phyloP scores from a whole-genome alignment of 2,329 filamentous ascomycete species.

The Clarireedia hainanense region DNA sequence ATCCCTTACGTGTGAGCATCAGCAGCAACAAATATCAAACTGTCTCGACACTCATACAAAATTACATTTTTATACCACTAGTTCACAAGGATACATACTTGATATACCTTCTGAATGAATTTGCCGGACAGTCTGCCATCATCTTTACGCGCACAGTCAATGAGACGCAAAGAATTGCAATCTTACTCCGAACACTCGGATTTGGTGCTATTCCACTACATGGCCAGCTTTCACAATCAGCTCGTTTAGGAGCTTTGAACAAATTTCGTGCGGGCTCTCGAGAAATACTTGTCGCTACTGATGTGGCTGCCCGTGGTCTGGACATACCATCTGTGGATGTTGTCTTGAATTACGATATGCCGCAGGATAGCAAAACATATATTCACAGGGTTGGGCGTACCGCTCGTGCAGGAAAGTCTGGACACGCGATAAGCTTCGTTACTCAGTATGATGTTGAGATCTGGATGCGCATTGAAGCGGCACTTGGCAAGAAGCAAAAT shows the following conservation, averaged over 20 bases:
- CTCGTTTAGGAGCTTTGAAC: constrained; percentile 77
- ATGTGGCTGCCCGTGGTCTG: constrained; percentile 86
- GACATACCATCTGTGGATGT: constrained; percentile 90
- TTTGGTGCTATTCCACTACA: constrained; percentile 90
- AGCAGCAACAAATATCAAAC: constrained; percentile 82
- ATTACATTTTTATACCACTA: constrained; percentile 79
- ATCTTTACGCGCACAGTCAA: constrained; percentile 89
- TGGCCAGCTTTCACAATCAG: constrained; percentile 81
- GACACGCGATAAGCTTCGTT: constrained; percentile 71
- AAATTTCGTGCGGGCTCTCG: constrained; percentile 80
- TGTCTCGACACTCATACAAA: constrained; percentile 79
- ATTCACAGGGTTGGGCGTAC: constrained; percentile 86
- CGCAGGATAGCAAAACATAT: constrained; percentile 81
- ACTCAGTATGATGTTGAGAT: constrained; percentile 85
- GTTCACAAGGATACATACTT: constrained; percentile 86
- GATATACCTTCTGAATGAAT: constrained; percentile 78
- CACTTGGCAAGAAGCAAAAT: constrained; percentile 67
- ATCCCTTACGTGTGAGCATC: constrained; percentile 77
- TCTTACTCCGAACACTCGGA: constrained; percentile 74
- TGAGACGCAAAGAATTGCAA: constrained; percentile 78
- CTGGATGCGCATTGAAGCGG: constrained; percentile 73
- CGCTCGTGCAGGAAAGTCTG: constrained; percentile 77
- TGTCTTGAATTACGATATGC: constrained; percentile 79
- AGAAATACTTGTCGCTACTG: constrained; percentile 84
- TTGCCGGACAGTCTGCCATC: constrained; percentile 77